Evolutionary conservation across 2,329 filamentous ascomycete species (phyloP), one percentile per base, ranked within the genome.

Genomic region (Xylariaceae sp.): DNA sequence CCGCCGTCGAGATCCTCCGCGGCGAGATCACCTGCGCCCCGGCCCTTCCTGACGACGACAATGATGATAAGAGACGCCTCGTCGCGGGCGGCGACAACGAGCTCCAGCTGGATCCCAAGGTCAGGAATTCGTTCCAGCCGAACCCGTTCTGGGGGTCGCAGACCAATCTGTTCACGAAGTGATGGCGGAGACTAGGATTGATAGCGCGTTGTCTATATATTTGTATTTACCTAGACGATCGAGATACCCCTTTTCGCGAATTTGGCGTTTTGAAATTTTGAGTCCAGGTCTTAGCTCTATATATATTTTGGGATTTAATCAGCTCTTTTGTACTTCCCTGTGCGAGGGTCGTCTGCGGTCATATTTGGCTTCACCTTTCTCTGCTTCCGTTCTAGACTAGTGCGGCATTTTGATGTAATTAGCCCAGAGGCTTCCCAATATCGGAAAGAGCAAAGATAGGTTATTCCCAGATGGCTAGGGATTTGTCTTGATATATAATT

Each of bases 1-100:
- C 80, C 2, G 78, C 80, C 2, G 68, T 88, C 23, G 86, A 88
- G 68, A 85, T 88, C 50, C 71, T 81, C 45, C 70, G 82, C 26
- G 76, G 75, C 49, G 79, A 81, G 62, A 71, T 75, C 58, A 65
- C 69, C 45, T 69, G 59, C 46, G 65, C 67, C 69, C 57, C 72
- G 18, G 67, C 67, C 1, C 54, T 67, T 14, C 50, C 58, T 3
- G 63, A 59, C 20, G 48, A 52, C 20, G 59, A 58, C 2, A 58
- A 62, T 9, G 65, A 60, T 9, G 56, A 65, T 44, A 65, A 65
- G 49, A 44, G 45, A 16, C 45, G 49, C n/a, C 41, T 67, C 42
- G 52, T 67, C 41, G 62, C 37, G 1, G 54, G 56, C 18, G 52
- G 57, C 37, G 64, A 52, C 1, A 54, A 63, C 18, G 63, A 74